Conservation (phyloP, 495 filamentous ascomycete genomes). For the Ascobolus immersus region DNA sequence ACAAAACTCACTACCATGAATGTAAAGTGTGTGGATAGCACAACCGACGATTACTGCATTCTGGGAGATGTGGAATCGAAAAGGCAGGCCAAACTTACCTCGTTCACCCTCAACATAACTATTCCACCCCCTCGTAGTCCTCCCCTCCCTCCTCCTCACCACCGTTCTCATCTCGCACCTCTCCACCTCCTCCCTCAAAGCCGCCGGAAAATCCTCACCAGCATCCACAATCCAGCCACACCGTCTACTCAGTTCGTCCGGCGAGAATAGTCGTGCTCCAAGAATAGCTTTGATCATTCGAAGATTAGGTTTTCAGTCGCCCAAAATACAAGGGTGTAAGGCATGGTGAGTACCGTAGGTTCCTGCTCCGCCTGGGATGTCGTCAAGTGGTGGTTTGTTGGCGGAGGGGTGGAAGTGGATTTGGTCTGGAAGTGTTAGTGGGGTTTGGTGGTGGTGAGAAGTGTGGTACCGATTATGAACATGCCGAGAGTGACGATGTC, state of each 20-base stretch:
- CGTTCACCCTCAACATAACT: conserved; percentile 35
- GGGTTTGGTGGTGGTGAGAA: not conserved
- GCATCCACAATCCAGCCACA: conserved; percentile 82
- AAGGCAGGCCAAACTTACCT: no score
- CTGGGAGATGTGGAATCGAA: no score
- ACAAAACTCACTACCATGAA: no score
- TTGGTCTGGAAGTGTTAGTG: conserved; percentile 37
- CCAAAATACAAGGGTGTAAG: not conserved
- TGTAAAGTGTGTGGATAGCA: no score
- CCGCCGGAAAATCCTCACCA: conserved; percentile 58
- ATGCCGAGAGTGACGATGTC: conserved; percentile 80
- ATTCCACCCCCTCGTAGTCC: conserved; percentile 83
- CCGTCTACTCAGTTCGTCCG: conserved; percentile 27
- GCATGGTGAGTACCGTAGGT: conserved; percentile 40
- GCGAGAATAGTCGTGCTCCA: conserved; percentile 66
- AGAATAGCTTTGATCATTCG: conserved; percentile 28
- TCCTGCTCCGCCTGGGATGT: conserved; percentile 68
- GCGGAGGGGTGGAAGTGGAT: conserved; percentile 44
- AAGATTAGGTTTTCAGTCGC: not conserved
- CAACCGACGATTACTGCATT: no score
- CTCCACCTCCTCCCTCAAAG: conserved; percentile 33
- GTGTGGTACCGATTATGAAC: conserved; percentile 74
- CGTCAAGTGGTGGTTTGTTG: conserved; percentile 30
- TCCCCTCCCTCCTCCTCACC: conserved; percentile 37
- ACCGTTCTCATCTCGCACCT: conserved; percentile 48